Base-by-base conservation (phyloP, 352 stramenopile species). In the Globisporangium mamillatum region DNA sequence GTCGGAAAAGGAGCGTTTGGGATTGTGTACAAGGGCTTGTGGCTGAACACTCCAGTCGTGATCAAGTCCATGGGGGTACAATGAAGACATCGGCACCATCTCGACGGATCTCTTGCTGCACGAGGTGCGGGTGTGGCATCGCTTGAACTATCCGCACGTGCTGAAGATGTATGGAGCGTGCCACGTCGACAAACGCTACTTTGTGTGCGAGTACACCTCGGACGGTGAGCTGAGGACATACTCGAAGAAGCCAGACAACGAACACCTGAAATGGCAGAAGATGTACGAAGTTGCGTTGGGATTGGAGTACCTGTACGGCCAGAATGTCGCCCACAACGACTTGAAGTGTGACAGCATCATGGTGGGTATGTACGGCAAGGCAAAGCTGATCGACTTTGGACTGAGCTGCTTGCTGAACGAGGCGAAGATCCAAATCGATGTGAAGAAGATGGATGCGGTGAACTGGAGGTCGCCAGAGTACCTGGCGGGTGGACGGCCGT, bases 341-440 rank as follows among this genome's bases (percentile, higher is more conserved):
- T 56, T 76, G 24, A 76, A 75, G 50, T 64, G 63, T 46, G 67
- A 76, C 60, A 67, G 70, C 48, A 70, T 75, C 36, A 61, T 76
- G 57, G 64, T 76, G 14, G 70, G 60, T 16, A 29, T 55, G 25
- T 60, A 74, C 53, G 66, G 22, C 27, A 29, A 29, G 27, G 27
- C 60, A 4, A 73, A 69, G 67, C 53, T 76, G 27, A 69, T 60
- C 14, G 71, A 76, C 56, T 76, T 76, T 44, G 71, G 71, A 0
- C 24, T 64, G 20, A 64, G 59, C 24, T 61, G 27, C 25, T n/a
- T 61, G 27, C 25, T 41, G 14, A 38, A 41, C 22, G 44, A 25
- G 52, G 52, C 9, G 22, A 24, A 58, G 52, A 58, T 36, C 27
- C 52, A 58, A 5, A 8, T 58, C 22, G 52, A 58, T 36, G 9